Evolutionary conservation across 495 filamentous ascomycete species (phyloP), one percentile per base, ranked within the genome.

Genomic region (Penicillium silybi): DNA sequence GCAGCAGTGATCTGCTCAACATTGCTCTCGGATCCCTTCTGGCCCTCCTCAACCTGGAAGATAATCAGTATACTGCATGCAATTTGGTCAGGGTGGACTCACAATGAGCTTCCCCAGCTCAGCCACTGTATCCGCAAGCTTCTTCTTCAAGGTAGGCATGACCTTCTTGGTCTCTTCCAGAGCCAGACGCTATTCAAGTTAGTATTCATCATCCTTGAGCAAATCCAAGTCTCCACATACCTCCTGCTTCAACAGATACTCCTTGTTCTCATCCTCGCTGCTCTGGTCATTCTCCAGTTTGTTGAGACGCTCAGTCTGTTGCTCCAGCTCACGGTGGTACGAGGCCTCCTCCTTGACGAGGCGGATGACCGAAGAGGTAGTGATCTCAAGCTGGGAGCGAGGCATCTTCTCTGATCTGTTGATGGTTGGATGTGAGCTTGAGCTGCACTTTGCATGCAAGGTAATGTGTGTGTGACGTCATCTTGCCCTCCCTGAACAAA

Each of bases 291-390:
- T 52, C 59, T 67, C 68, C 15, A 90, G 74, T 70, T 87, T 85
- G 72, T 81, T 69, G 35, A 97, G 78, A 38, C 86, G 84, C 51
- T 76, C 75, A 48, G 86, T 78, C 59, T 97, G 90, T 50, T 82
- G 69, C 51, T 77, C 71, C 18, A 89, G 77, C 63, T 98, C 93
- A 57, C 85, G 84, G 70, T 90, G 87, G 73, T 98, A 97, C 65
- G 83, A 90, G 29, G 78, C 75, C 63, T 96, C 90, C 67, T 98
- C 93, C 67, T 96, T 96, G 48, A 96, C 81, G 44, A 97, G 78
- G 46, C 92, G 89, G 58, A 81, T 73, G 59, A 97, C 77, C 18
- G 85, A 80, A 41, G 82, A 81, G 16, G 87, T 91, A 43, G 81
- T 77, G 57, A 93, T 89, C 41, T 81, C 72, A 51, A 96, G 78